Evolutionary conservation across 2,329 filamentous ascomycete species (phyloP).

Genomic region (Seiridium unicorne): DNA sequence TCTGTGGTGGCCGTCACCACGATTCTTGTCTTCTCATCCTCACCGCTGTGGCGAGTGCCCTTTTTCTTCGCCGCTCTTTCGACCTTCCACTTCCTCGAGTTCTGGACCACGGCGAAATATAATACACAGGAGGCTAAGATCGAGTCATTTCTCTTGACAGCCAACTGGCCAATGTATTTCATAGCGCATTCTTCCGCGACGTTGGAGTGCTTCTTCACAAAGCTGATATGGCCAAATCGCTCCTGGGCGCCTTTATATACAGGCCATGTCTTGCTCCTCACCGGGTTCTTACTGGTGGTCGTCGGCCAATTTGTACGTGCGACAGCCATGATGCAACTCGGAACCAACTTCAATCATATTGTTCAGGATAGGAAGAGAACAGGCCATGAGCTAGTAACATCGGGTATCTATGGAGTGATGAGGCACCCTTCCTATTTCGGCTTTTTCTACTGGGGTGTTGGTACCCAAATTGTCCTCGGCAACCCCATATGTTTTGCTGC

Average conservation of each 20-base stretch:
- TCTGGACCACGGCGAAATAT: slow-evolving; percentile 81
- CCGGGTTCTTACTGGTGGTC: slow-evolving; percentile 63
- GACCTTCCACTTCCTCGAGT: slow-evolving; percentile 94
- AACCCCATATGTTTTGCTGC: slow-evolving; percentile 76
- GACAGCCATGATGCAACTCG: slow-evolving; percentile 86
- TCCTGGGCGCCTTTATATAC: slow-evolving; percentile 43
- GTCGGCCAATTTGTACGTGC: slow-evolving; percentile 75
- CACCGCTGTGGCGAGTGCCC: slow-evolving; percentile 58
- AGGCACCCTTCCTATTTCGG: slow-evolving; percentile 95
- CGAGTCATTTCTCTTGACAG: slow-evolving; percentile 76
- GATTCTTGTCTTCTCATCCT: slow-evolving; percentile 35
- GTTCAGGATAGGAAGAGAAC: slow-evolving; percentile 69
- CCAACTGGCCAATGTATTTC: slow-evolving; percentile 82
- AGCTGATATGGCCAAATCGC: slow-evolving; percentile 51
- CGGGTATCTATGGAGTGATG: slow-evolving; percentile 72
- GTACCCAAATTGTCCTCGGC: slow-evolving; percentile 86
- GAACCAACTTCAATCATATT: slow-evolving; percentile 87
- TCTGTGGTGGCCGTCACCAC: slow-evolving; percentile 29
- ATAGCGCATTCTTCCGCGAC: slow-evolving; percentile 76
- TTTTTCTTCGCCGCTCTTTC: slow-evolving; percentile 70
- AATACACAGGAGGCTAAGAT: slow-evolving; percentile 74
- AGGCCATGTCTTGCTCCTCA: slow-evolving; percentile 39
- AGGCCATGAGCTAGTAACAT: slow-evolving; percentile 78
- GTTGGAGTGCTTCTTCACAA: slow-evolving; percentile 67
- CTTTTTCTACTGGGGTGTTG: slow-evolving; percentile 98